Percentiles rank a stretch among this genome's conserved stretches.
phyloP scores from a whole-genome alignment of 257 asterid species.

The Forsythia viridissima region DNA sequence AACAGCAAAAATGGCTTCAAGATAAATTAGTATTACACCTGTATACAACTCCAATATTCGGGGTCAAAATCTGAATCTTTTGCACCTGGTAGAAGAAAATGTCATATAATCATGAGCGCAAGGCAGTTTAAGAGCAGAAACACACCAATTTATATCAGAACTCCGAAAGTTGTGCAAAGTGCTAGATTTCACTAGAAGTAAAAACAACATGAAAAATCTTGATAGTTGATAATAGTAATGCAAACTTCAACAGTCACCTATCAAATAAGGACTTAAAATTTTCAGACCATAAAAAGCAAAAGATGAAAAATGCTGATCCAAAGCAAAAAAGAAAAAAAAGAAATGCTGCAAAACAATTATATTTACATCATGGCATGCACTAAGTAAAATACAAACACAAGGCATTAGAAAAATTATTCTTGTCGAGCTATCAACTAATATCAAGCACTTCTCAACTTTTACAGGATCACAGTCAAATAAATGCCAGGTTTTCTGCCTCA shows the following conservation, averaged over 20 bases:
- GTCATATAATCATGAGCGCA: no score
- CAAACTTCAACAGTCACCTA: background rate
- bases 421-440: background rate
- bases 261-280: background rate
- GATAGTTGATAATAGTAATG: background rate
- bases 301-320: background rate
- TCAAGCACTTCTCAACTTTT: background rate
- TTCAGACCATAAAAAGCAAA: background rate
- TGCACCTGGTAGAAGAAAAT: constrained; percentile 63
- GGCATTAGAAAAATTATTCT: background rate
- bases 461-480: background rate
- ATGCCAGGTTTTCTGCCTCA: background rate
- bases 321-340: background rate
- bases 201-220: background rate
- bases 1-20: background rate
- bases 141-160: background rate
- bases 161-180: background rate
- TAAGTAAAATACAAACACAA: background rate
- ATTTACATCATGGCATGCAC: background rate
- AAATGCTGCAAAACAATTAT: background rate
- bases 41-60: constrained; percentile 97
- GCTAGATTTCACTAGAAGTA: background rate
- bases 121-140: background rate
- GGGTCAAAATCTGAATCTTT: constrained; percentile 92
- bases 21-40: constrained; percentile 44